Evolutionary conservation across 1,284 basidiomycete genomes (phyloP).

Genomic region (Rhodotorula sp.): DNA sequence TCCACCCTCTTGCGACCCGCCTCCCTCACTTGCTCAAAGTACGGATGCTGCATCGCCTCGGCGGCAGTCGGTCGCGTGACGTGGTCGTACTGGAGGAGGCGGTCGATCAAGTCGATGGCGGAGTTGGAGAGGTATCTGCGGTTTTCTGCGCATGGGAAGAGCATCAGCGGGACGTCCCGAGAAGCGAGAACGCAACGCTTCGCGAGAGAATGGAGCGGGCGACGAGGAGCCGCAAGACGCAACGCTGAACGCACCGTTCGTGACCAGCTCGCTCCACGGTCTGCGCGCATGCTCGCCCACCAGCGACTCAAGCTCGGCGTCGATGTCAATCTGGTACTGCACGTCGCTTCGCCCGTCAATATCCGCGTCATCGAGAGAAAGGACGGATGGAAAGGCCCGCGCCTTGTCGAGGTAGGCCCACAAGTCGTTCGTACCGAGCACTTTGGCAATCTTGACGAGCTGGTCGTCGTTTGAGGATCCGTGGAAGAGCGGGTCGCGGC

Average conservation of each 20-base stretch:
- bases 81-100: slow-evolving; percentile 92
- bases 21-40: slow-evolving; percentile 58
- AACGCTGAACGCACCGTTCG: slow-evolving; percentile 54
- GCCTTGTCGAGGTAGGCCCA: slow-evolving; percentile 60
- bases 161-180: not conserved
- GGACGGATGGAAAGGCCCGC: not conserved
- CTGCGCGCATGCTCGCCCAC: slow-evolving; percentile 88
- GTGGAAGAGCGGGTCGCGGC: slow-evolving; percentile 99
- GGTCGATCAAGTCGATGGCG: slow-evolving; percentile 87
- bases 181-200: not conserved
- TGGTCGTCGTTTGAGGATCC: slow-evolving; percentile 87
- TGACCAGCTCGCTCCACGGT: slow-evolving; percentile 90
- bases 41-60: slow-evolving; percentile 83
- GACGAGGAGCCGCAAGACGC: not conserved
- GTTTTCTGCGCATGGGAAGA: not conserved
- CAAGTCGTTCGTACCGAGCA: slow-evolving; percentile 92
- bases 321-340: slow-evolving; percentile 84
- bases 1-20: slow-evolving; percentile 16
- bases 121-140: slow-evolving; percentile 86
- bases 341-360: slow-evolving; percentile 50
- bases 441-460: slow-evolving; percentile 96
- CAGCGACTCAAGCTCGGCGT: slow-evolving; percentile 85
- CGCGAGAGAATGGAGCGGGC: not conserved
- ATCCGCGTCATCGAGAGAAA: not conserved
- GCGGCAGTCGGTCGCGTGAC: slow-evolving; percentile 77